Evolutionary conservation across 2,329 filamentous ascomycete genomes (phyloP).

Genomic region (Nothophoma quercina): DNA sequence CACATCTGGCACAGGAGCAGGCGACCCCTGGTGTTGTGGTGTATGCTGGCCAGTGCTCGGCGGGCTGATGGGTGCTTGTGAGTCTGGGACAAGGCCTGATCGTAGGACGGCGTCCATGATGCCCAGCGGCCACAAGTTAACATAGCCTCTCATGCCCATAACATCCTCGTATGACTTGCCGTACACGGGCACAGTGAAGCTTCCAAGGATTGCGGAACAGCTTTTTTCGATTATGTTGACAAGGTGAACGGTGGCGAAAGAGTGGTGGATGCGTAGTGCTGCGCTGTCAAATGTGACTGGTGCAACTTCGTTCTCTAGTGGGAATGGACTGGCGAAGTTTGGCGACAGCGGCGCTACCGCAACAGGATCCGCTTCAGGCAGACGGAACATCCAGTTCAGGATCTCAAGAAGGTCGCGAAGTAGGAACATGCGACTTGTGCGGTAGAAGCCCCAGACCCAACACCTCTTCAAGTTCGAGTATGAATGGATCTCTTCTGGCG

Average conservation of each 20-base stretch:
- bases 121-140: conserved; percentile 36
- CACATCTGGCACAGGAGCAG: conserved; percentile 2
- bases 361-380: conserved; percentile 23
- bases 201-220: conserved; percentile 33
- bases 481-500: conserved; percentile 37
- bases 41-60: not conserved
- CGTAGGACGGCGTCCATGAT: conserved; percentile 37
- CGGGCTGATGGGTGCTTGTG: conserved; percentile 12
- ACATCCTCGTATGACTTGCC: conserved; percentile 33
- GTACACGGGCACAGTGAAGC: conserved; percentile 35
- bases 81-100: conserved; percentile 36
- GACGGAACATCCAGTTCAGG: conserved; percentile 40
- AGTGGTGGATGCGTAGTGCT: conserved; percentile 26
- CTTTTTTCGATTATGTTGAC: conserved; percentile 33
- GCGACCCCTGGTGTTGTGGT: conserved; percentile 1
- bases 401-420: conserved; percentile 41
- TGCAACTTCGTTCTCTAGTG: conserved; percentile 6
- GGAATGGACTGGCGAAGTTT: conserved; percentile 9
- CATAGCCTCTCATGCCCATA: conserved; percentile 39
- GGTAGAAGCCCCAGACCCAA: conserved; percentile 42
- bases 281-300: conserved; percentile 22
- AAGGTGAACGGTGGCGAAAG: conserved; percentile 29
- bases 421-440: conserved; percentile 38
- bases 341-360: conserved; percentile 1
- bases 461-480: conserved; percentile 32